Evolutionary conservation across 208 protist species (phyloP).

Genomic region (Leishmania arabica): DNA sequence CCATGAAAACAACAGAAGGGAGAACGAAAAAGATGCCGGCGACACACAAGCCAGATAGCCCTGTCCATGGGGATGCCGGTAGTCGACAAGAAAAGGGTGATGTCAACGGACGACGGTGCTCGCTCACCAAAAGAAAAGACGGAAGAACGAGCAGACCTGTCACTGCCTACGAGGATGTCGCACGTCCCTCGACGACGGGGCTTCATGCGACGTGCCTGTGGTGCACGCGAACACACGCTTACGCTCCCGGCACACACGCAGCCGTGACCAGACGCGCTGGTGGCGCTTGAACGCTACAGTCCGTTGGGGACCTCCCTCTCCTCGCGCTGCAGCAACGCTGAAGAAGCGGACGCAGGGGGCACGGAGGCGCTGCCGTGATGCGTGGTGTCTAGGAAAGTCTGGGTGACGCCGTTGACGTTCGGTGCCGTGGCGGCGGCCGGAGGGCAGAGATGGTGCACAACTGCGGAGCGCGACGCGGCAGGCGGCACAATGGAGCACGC

Average conservation of each 20-base stretch:
- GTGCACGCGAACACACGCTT: background rate
- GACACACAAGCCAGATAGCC: background rate
- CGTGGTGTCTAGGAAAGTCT: background rate
- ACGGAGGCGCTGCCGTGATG: background rate
- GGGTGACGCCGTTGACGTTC: background rate
- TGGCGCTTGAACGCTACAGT: background rate
- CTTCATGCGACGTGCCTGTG: background rate
- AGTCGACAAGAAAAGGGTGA: background rate
- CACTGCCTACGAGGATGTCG: background rate
- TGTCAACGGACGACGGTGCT: background rate
- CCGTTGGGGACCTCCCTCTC: conserved; percentile 1
- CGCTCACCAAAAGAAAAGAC: background rate
- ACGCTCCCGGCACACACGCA: background rate
- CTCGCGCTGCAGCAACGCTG: conserved; percentile 12
- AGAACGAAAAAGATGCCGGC: background rate
- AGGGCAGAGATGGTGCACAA: background rate
- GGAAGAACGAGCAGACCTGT: background rate
- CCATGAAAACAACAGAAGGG: background rate
- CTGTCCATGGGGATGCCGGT: background rate
- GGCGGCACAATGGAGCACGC: background rate
- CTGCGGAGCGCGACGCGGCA: background rate
- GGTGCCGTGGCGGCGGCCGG: background rate
- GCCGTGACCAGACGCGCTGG: background rate
- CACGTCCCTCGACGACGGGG: background rate
- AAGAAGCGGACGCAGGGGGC: background rate